Evolutionary conservation across 2,329 filamentous ascomycete species (phyloP).

Genomic region (Aspergillus tubingensis): DNA sequence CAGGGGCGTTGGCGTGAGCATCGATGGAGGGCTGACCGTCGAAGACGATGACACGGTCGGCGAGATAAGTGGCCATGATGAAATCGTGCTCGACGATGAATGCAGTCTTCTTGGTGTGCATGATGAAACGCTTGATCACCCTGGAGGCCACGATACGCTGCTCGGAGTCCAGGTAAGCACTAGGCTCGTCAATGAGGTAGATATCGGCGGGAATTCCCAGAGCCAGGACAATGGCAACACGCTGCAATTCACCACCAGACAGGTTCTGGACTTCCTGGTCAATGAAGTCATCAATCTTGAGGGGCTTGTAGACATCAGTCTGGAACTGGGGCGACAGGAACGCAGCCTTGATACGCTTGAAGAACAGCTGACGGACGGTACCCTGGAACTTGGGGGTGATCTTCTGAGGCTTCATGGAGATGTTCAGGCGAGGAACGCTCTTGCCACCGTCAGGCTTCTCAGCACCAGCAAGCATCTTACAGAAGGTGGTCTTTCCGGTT

Average conservation of each 20-base stretch:
- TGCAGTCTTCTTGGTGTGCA: conserved; percentile 99
- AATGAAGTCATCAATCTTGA: conserved; percentile 98
- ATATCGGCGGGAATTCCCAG: conserved; percentile 95
- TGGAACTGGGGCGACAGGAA: conserved; percentile 98
- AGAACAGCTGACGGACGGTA: conserved; percentile 95
- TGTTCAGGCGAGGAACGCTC: conserved; percentile 88
- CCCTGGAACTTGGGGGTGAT: conserved; percentile 98
- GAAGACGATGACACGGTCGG: conserved; percentile 97
- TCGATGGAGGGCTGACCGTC: conserved; percentile 89
- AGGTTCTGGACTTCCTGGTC: conserved; percentile 99
- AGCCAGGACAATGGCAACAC: conserved; percentile 96
- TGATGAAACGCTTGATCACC: conserved; percentile 99
- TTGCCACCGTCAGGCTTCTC: conserved; percentile 82
- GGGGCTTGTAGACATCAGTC: conserved; percentile 98
- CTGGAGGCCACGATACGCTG: conserved; percentile 96
- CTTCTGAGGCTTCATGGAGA: conserved; percentile 99
- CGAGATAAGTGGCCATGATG: conserved; percentile 84
- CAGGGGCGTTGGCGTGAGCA: conserved; percentile 82
- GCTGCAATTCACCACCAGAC: conserved; percentile 98
- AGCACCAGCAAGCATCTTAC: conserved; percentile 88
- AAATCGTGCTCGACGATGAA: conserved; percentile 99
- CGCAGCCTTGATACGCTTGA: conserved; percentile 98
- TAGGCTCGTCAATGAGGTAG: conserved; percentile 97
- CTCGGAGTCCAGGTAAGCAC: conserved; percentile 96
- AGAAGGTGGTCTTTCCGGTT: conserved; percentile 99